Base-by-base conservation (phyloP, 352 stramenopile genomes). In the Globisporangium perplexum region DNA sequence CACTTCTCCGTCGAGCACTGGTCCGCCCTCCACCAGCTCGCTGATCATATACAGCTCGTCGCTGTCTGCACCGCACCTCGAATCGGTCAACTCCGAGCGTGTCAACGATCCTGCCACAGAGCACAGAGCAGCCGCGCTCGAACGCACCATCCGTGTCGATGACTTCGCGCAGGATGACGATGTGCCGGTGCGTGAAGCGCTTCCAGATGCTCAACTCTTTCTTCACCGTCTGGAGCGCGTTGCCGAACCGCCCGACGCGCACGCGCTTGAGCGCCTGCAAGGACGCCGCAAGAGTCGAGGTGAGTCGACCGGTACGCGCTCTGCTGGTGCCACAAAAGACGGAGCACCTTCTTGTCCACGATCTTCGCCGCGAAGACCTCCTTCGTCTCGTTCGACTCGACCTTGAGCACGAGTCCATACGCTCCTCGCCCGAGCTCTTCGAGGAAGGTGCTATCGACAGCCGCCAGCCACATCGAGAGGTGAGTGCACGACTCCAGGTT, bases 151-250 rank as follows among this genome's bases (percentile, higher is more conserved):
- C 77, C 12, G 72, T 92, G 63, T 98, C 94, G 58, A 99, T 98
- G n/a, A 98, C 93, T 75, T 99, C 95, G 24, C 86, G 82, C 15
- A 99, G 65, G 22, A 84, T 57, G 4, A 98, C 92, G 12, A 98
- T 79, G 65, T 98, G 97, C 0, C 93, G 89, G 74, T 99, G 96
- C 43, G 88, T 87, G 50, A 99, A 84, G 41, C 93, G 93, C 68
- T 98, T 98, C 95, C 98, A 98, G 14, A 98, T 93, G n/a, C 76
- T 88, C 60, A 98, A 94, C 53, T 98, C 95, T 50, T 90, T 93
- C 71, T 98, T 95, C 20, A 89, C 69, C 10, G 59, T 78, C 50
- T 93, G 80, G 17, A 93, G 47, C 8, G 77, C 83, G 45, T 93
- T 90, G 15, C 83, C 80, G 26, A 89, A 87, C 18, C 77, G 68